Evolutionary conservation across 1,139 yeast species (phyloP).

Genomic region (Yamadazyma jaroonii): DNA sequence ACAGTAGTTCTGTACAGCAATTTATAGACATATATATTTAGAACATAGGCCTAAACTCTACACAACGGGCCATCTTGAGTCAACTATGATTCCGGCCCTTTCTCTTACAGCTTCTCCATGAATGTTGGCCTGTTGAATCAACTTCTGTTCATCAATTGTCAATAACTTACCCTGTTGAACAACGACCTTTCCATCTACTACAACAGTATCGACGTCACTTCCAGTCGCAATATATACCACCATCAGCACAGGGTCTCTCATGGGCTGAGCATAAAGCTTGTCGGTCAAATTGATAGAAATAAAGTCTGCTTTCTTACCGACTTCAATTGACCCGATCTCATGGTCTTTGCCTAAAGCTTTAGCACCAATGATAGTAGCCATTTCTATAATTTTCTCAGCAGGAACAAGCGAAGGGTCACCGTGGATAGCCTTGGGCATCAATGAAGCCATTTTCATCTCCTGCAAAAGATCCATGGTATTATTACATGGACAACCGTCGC

Average conservation of each 20-base stretch:
- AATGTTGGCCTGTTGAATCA: conserved; percentile 16
- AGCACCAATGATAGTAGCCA: conserved; percentile 18
- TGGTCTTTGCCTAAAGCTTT: conserved; percentile 16
- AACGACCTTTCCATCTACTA: conserved; percentile 17
- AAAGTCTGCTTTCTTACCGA: conserved; percentile 23
- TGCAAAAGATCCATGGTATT: conserved; percentile 20
- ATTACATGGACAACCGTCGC: conserved; percentile 21
- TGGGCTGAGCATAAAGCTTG: conserved; percentile 15
- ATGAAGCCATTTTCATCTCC: conserved; percentile 23
- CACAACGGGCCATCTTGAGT: conserved; percentile 10
- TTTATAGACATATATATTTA: neutral
- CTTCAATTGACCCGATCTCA: conserved; percentile 19
- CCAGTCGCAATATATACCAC: conserved; percentile 21
- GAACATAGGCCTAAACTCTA: neutral
- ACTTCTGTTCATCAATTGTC: conserved; percentile 19
- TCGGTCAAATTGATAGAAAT: conserved; percentile 16
- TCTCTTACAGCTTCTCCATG: conserved; percentile 11
- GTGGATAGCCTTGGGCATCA: conserved; percentile 22
- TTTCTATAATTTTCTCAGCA: conserved; percentile 21
- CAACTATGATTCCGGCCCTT: conserved; percentile 8
- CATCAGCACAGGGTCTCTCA: conserved; percentile 17
- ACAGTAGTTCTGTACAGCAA: neutral
- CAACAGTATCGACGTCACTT: conserved; percentile 17
- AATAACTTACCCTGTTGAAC: conserved; percentile 14
- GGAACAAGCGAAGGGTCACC: conserved; percentile 18